A percentile compares a stretch with the other conserved stretches of the same genome.
These are phyloP conservation scores for Margaritispora aquatica DNA, from an alignment of 495 filamentous ascomycete species.

Conservation along the genomic window DNA sequence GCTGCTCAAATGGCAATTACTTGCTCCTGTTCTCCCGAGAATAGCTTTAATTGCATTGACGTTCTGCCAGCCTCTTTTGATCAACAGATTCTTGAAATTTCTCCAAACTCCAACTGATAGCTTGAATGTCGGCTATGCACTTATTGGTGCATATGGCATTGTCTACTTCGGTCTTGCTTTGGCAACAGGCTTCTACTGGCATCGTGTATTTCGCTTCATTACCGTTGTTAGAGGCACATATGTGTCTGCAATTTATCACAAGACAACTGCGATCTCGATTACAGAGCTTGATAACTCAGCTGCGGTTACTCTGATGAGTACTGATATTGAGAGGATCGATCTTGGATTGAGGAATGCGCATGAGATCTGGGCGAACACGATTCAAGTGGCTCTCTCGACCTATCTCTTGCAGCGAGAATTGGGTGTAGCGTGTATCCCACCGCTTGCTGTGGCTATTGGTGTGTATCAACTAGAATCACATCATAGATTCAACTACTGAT, in stretches of 20 bases:
- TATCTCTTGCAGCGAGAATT: conserved; percentile 16
- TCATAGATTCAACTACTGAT: background rate
- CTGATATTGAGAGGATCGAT: conserved; percentile 24
- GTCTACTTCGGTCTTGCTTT: conserved; percentile 36
- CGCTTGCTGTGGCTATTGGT: conserved; percentile 18
- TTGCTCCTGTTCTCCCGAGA: conserved; percentile 27
- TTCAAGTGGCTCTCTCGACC: conserved; percentile 17
- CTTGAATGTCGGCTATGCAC: conserved; percentile 29
- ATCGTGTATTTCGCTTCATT: conserved; percentile 38
- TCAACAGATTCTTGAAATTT: conserved; percentile 9
- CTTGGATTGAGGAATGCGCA: background rate
- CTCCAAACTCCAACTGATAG: background rate
- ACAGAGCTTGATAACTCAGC: background rate
- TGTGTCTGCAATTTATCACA: conserved; percentile 46
- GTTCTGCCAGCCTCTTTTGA: conserved; percentile 59
- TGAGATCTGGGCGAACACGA: conserved; percentile 21
- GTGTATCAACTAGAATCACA: conserved; percentile 1
- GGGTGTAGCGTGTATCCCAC: background rate
- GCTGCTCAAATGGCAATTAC: conserved; percentile 18
- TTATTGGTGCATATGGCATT: conserved; percentile 13
- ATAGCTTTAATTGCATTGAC: conserved; percentile 47
- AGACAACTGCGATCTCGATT: conserved; percentile 25
- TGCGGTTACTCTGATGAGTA: conserved; percentile 24
- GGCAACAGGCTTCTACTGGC: background rate
- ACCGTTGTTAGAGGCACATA: conserved; percentile 31